Base-by-base conservation (phyloP, 1,284 basidiomycete species). In the Trametes polyzona region DNA sequence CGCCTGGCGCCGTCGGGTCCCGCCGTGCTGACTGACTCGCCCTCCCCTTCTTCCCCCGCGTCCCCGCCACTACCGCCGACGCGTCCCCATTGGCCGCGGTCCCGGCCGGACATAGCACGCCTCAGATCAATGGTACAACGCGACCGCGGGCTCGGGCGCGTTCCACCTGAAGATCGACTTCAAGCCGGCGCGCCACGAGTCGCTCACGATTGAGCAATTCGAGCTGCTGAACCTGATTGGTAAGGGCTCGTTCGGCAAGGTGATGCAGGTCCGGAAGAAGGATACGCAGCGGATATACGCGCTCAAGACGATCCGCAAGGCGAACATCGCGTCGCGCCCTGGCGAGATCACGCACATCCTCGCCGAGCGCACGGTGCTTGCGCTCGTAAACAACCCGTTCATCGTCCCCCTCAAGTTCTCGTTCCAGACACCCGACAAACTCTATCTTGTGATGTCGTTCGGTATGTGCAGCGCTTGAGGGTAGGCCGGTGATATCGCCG, bases 341-440 rank as follows among this genome's bases (percentile, higher is more conserved):
- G 96, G 96, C 40, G 97, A 99, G 76, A 98, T 99, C 66, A 99
- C 95, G 3, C 97, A 99, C 71, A 99, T 98, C 50, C 83, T 99
- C 19, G 97, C 97, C 0, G 96, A 99, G 77, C 83, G 96, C 58
- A 98, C 96, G 0, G 97, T 99, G 17, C 82, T 99, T 41, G 96
- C 96, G 0, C 84, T 98, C 61, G 96, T 99, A 64, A 98, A 98
- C 79, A 98, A 96, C 68, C 96, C 96, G 0, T 99, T 99, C 77
- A 98, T 99, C 73, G 96, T 98, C 0, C 97, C 96, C 8, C 87
- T 99, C 73, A 99, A 99, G 72, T 98, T 99, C 75, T 96, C 93
- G 8, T 99, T 99, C 83, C 96, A 99, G 76, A 95, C 90, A 63
- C 93, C 93, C 4, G 96, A 99, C 72, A 99, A 99, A 76, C 81